Evolutionary conservation across 2,329 filamentous ascomycete genomes (phyloP), one percentile per base, ranked within the genome.

Genomic region (Sarocladiaceae sp.): DNA sequence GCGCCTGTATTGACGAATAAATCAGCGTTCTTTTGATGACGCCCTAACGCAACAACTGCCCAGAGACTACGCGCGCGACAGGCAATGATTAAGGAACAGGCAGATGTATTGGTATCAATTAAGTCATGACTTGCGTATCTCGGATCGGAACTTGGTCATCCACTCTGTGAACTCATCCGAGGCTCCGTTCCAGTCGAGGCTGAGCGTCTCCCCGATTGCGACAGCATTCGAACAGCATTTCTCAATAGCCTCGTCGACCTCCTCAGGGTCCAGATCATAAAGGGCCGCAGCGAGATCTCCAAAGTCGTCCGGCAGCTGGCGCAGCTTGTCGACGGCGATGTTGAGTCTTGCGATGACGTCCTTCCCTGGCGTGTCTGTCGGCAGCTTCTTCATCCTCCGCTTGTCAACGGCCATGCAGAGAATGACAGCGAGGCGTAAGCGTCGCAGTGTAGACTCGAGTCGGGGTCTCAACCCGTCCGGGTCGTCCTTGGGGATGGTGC

Each of bases 91-190:
- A n/a, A n/a, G n/a, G n/a, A n/a, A n/a, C n/a, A n/a, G n/a, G n/a
- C n/a, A n/a, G n/a, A n/a, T n/a, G n/a, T n/a, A n/a, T n/a, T n/a
- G n/a, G n/a, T n/a, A n/a, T n/a, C n/a, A n/a, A n/a, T n/a, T n/a
- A n/a, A 11, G 7, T 35, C 18, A 41, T 27, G 37, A 6, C 56
- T 73, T 74, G 50, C 70, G 74, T 12, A 79, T 70, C 51, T 76
- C 69, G 24, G 59, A 55, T 55, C 72, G 70, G 50, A 79, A 80
- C 49, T 72, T 76, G 10, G 67, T 69, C n/a, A 74, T 79, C 89
- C 89, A 95, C 13, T 76, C 69, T 0, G 82, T 84, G 57, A 94
- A 95, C 55, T 84, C 86, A 55, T 95, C 89, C 15, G 76, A 71
- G 37, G 74, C 63, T 0, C 74, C 82, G 3, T 74, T 64, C 85